These are phyloP conservation scores for Candida insectalens DNA, from an alignment of 805 yeast genomes.

Conservation along the genomic window DNA sequence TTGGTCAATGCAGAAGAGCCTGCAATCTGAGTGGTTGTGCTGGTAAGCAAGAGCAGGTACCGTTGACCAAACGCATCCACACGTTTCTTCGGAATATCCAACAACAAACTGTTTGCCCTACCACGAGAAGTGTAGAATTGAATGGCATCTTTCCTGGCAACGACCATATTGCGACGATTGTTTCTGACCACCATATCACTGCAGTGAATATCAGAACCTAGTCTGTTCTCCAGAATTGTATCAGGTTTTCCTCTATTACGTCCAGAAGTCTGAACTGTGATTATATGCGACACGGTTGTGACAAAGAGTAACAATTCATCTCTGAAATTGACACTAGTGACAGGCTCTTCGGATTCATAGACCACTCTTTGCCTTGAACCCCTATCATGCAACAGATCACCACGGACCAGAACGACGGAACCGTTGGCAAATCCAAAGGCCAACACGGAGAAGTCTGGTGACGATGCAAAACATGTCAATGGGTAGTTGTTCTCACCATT, in stretches of 20 bases:
- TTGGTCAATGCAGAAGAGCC: conserved; percentile 30
- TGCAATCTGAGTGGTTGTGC: conserved; percentile 30
- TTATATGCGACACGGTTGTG: conserved; percentile 62
- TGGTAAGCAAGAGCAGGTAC: conserved; percentile 44
- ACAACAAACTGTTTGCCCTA: conserved; percentile 41
- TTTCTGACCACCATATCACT: conserved; percentile 23
- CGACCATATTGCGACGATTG: conserved; percentile 34
- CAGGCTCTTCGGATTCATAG: conserved; percentile 66
- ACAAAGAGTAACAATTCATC: conserved; percentile 52
- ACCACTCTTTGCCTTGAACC: conserved; percentile 83
- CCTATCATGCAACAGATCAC: conserved; percentile 79
- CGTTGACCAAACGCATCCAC: conserved; percentile 33
- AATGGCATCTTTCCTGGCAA: conserved; percentile 55
- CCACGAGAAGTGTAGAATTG: conserved; percentile 51
- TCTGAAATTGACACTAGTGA: conserved; percentile 64
- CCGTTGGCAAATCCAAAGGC: conserved; percentile 85
- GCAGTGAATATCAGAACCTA: conserved; percentile 44
- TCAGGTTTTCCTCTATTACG: conserved; percentile 60
- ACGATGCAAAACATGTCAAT: conserved; percentile 51
- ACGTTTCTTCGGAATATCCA: conserved; percentile 47
- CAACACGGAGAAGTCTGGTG: conserved; percentile 47
- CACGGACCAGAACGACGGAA: conserved; percentile 68
- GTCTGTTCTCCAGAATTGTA: conserved; percentile 32
- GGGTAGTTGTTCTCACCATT: conserved; percentile 63
- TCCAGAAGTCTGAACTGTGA: conserved; percentile 70